Conservation (phyloP, 2,329 filamentous ascomycete species). For the Atkinsonella texensis region DNA sequence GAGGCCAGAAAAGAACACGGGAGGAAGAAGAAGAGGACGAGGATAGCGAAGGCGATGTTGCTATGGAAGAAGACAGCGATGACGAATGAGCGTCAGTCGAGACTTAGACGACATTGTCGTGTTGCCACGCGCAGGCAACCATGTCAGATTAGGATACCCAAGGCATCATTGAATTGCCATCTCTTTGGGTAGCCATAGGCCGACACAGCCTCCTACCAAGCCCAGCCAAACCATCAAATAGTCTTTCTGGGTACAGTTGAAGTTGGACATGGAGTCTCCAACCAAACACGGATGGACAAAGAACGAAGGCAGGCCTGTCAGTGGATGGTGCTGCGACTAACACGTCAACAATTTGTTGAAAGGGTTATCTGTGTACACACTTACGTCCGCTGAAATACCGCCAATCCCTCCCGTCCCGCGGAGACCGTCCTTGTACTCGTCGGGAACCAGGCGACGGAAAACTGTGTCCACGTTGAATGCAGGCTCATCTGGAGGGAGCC, state of each 20-base stretch:
- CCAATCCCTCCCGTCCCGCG: slow-evolving; percentile 52
- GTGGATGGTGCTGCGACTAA: slow-evolving; percentile 61
- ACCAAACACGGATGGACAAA: slow-evolving; percentile 92
- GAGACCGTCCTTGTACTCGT: slow-evolving; percentile 49
- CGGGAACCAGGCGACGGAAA: slow-evolving; percentile 58
- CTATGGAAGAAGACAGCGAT: slow-evolving; percentile 60
- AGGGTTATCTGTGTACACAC: slow-evolving; percentile 23
- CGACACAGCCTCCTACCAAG: slow-evolving; percentile 69
- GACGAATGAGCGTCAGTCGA: slow-evolving; percentile 41
- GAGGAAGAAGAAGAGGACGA: slow-evolving; percentile 57
- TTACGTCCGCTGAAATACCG: slow-evolving; percentile 64
- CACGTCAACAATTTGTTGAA: slow-evolving; percentile 22
- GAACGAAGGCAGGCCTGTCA: slow-evolving; percentile 65
- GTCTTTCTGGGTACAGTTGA: slow-evolving; percentile 48
- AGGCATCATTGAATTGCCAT: slow-evolving; percentile 36
- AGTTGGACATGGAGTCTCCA: slow-evolving; percentile 62
- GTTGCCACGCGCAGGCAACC: not conserved
- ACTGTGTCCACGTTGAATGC: slow-evolving; percentile 55
- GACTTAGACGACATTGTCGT: not conserved
- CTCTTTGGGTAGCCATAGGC: slow-evolving; percentile 63
- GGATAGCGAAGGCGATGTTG: slow-evolving; percentile 55
- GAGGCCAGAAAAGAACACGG: slow-evolving; percentile 58
- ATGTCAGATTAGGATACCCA: slow-evolving; percentile 1
- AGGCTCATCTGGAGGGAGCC: slow-evolving; percentile 41
- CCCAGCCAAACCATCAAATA: slow-evolving; percentile 87